Conservation (phyloP, 2,329 filamentous ascomycete species). For the Claviceps sp. region DNA sequence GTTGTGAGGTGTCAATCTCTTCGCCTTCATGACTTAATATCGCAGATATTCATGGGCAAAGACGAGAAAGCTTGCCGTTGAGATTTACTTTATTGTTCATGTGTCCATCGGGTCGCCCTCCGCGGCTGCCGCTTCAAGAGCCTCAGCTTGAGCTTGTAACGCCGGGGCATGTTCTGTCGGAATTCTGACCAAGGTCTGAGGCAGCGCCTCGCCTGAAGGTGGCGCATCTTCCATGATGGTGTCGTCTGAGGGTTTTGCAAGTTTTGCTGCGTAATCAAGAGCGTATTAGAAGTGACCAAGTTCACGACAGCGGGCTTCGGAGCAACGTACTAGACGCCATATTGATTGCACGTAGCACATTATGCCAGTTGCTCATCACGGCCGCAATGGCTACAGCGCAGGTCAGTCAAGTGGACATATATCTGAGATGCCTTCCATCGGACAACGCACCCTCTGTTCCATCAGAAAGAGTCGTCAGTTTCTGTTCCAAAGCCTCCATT, state of each 20-base stretch:
- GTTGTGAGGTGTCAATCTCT: not conserved
- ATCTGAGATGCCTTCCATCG: constrained; percentile 4
- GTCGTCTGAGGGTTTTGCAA: constrained; percentile 45
- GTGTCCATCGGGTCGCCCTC: constrained; percentile 17
- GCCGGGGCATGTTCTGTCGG: constrained; percentile 64
- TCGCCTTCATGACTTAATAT: not conserved
- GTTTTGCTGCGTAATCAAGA: constrained; percentile 41
- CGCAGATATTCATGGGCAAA: not conserved
- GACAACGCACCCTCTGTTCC: constrained; percentile 59
- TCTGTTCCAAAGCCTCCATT: constrained; percentile 71
- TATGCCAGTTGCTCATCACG: constrained; percentile 82
- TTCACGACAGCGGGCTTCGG: not conserved
- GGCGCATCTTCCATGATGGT: constrained; percentile 14
- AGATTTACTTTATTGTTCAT: not conserved
- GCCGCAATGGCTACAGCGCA: constrained; percentile 54
- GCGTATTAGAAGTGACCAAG: constrained; percentile 5
- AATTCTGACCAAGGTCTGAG: constrained; percentile 73
- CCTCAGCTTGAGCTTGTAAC: constrained; percentile 47
- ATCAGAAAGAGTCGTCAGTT: constrained; percentile 62
- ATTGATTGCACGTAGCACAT: constrained; percentile 69
- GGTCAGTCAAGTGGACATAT: constrained; percentile 10
- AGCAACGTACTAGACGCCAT: constrained; percentile 62
- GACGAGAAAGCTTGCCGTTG: not conserved
- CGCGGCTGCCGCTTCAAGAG: constrained; percentile 29
- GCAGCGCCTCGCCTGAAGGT: constrained; percentile 40